A percentile compares a stretch with the other conserved stretches of the same genome.
Conservation (phyloP, 1,139 yeast genomes). For the Diutina ranongensis region DNA sequence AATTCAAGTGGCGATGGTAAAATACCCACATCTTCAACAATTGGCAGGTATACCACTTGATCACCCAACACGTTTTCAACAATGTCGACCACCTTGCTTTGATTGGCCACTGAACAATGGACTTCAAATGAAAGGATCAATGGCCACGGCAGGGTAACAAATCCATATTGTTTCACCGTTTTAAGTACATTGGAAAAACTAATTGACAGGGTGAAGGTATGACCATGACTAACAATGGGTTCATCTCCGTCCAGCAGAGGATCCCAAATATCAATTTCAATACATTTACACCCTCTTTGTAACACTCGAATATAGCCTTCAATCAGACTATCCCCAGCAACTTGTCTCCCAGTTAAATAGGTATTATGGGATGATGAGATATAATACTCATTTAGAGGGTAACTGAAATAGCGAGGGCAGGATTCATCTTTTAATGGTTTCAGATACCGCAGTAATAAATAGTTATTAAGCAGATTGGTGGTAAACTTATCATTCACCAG, state of each 20-base stretch:
- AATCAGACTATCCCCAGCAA: conserved; percentile 83
- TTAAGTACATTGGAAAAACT: conserved; percentile 58
- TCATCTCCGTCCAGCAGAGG: conserved; percentile 37
- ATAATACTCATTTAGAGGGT: conserved; percentile 75
- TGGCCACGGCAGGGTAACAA: conserved; percentile 75
- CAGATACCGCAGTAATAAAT: conserved; percentile 36
- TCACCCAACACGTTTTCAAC: conserved; percentile 51
- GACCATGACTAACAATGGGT: conserved; percentile 88
- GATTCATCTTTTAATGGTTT: conserved; percentile 18
- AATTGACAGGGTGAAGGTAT: conserved; percentile 66
- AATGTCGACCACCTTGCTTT: conserved; percentile 39
- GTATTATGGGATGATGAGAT: conserved; percentile 95
- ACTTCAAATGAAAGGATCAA: conserved; percentile 80
- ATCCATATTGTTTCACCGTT: conserved; percentile 73
- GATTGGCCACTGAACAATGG: conserved; percentile 61
- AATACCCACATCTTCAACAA: conserved; percentile 13
- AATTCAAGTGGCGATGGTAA: conserved; percentile 69
- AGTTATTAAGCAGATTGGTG: conserved; percentile 39
- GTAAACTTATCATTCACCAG: conserved; percentile 22
- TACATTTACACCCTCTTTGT: conserved; percentile 85
- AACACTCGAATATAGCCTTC: conserved; percentile 87
- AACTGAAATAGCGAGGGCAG: conserved; percentile 33
- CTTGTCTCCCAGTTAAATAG: conserved; percentile 76
- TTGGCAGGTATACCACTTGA: conserved; percentile 36
- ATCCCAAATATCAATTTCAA: conserved; percentile 95